Conservation (phyloP, 148 eudicot species). For the Gaultheria prostrata region DNA sequence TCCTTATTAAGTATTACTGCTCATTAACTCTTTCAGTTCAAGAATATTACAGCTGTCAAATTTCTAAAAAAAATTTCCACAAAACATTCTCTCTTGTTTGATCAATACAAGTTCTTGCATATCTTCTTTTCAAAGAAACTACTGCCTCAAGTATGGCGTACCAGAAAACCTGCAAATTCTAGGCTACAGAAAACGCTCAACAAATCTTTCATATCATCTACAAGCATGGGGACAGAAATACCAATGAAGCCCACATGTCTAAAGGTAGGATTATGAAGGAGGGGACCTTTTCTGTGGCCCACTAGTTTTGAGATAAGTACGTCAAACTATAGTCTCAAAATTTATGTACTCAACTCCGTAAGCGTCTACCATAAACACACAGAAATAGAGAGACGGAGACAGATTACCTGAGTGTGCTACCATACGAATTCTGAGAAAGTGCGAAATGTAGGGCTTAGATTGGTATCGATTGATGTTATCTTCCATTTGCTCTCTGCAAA, state of each 20-base stretch:
- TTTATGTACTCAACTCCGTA: conserved; percentile 33
- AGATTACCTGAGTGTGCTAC: too few relatives aligned
- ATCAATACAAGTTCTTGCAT: not conserved
- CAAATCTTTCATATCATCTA: conserved; percentile 46
- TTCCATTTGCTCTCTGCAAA: too few relatives aligned
- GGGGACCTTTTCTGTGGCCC: conserved; percentile 49
- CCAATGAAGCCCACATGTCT: conserved; percentile 49
- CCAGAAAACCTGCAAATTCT: conserved; percentile 53
- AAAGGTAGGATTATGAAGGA: conserved; percentile 50
- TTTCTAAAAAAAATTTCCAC: too few relatives aligned
- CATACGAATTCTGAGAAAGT: too few relatives aligned
- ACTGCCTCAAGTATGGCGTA: conserved; percentile 10
- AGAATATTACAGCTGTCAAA: too few relatives aligned
- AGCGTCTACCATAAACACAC: too few relatives aligned
- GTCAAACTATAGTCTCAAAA: conserved; percentile 35
- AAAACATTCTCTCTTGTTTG: too few relatives aligned
- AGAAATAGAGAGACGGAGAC: too few relatives aligned
- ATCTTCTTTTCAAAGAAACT: not conserved
- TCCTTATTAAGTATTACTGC: too few relatives aligned
- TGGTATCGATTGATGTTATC: too few relatives aligned
- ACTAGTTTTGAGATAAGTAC: conserved; percentile 55
- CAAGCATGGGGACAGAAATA: conserved; percentile 50
- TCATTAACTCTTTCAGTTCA: too few relatives aligned
- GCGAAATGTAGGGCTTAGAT: too few relatives aligned
- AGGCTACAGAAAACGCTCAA: conserved; percentile 34